Evolutionary conservation across 2,329 filamentous ascomycete species (phyloP), one percentile per base, ranked within the genome.

Genomic region (Lojkania enalia): DNA sequence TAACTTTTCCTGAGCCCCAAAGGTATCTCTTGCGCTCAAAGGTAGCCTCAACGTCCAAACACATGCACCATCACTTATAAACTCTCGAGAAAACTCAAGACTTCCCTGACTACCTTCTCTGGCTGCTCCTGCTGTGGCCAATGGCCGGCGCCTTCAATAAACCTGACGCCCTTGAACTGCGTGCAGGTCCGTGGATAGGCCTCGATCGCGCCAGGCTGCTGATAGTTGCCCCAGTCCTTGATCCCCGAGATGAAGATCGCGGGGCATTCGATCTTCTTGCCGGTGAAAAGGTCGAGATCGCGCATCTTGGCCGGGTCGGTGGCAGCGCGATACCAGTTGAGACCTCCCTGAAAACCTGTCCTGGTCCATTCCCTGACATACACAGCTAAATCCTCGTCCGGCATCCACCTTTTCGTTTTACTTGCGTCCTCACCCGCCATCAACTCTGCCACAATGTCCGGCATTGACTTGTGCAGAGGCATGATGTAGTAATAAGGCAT

Each of bases 401-500:
- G 60, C 14, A 88, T 73, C 84, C 84, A 88, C 1, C 53, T 51
- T 47, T 74, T 69, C 2, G 71, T 74, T 7, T 73, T 74, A 20
- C 52, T 60, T 0, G 64, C 58, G 40, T 82, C 74, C 55, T 85
- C 78, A 14, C 59, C 61, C 2, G 59, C 51, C 82, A 86, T 85
- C 55, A 79, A 75, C 7, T 68, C 52, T 1, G 73, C 71, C 1
- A 88, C 77, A 0, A 76, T 74, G 35, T 80, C 72, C 0, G 82
- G 81, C 80, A 88, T 86, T 1, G 75, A 77, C 6, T 73, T 69
- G 35, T 77, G 58, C 2, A 77, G 63, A 1, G 75, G 79, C 83
- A 88, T 85, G 54, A 87, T 75, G 67, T 88, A 88, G 71, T 87
- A 87, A 40, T 80, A 73, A 0, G 85, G 85, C 74, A 88, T 77